Evolutionary conservation across 108 stramenopile genomes (phyloP), one percentile per base, ranked within the genome.

Genomic region (Cyclotella baltica): DNA sequence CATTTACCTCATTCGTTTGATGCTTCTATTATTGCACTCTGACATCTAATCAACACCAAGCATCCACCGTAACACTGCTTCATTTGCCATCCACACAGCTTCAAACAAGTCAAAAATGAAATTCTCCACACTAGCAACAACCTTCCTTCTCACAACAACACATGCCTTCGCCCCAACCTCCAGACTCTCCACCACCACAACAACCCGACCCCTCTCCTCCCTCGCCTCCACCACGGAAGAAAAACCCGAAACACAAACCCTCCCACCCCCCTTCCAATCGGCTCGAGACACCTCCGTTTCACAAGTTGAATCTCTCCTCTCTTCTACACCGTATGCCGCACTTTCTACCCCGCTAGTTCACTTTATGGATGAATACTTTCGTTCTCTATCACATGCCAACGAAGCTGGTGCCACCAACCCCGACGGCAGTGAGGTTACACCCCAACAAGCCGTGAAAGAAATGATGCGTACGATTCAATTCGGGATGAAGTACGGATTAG

Each of bases 361-460:
- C 70, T 96, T 96, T 81, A 76, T 80, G 70, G 71, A 84, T 37
- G 95, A 96, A 77, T 96, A 96, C 69, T 69, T 96, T 28, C 58
- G 74, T 38, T 89, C 93, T 11, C 69, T 65, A 15, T 85, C 81
- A 59, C 35, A 53, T n/a, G 79, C 87, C 0, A 25, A 72, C n/a
- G 36, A 37, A 0, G 76, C 86, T 48, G 68, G 76, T 3, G 47
- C 62, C 0, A 75, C 9, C 18, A 81, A 83, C 29, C 64, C 78
- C 36, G 86, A 85, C 30, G 74, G 70, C 15, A 51, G 59, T 15
- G 73, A 43, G 1, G 59, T 83, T n/a, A 55, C 78, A 5, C 56
- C 85, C 28, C 15, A 18, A 25, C 80, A 73, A 76, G 81, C 86
- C 71, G 52, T 63, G 31, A 68, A 79, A 46, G 80, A 86, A 34